Evolutionary conservation across 441 rosid species (phyloP), one percentile per base, ranked within the genome.

Genomic region (Gossypium schwendimanii): DNA sequence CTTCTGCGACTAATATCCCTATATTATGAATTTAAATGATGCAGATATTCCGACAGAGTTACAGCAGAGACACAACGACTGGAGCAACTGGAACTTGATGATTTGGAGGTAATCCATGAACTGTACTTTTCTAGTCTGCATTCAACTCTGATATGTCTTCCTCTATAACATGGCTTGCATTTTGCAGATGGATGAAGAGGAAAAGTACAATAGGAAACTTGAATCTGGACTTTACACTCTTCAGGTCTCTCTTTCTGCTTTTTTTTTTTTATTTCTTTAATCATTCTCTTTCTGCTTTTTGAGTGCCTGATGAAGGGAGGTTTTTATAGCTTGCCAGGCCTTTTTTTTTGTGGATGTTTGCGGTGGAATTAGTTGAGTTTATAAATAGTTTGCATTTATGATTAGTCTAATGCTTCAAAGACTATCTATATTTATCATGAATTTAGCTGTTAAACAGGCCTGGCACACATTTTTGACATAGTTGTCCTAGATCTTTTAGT

Each of bases 191-290:
- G 96, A 94, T 81, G 99, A 92, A 73, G 97, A 94, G 69, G 99
- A 92, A 81, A 88, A 77, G 67, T 92, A 92, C 84, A 92, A 85
- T 52, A 82, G 96, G 64, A 88, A 75, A 81, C 92, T 92, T 44
- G 97, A 92, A 81, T 89, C 95, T 82, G 98, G 98, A 78, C 91
- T 94, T 36, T 94, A 91, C 85, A 87, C 96, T 71, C 98, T 94
- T 74, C 98, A 92, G 99, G 99, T 94, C 73, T 73, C 85, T 66
- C 23, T 62, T 47, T 36, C 50, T 1, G 39, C 66, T 60, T 24
- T 24, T 24, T 12, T 61, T 45, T 33, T 15, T 1, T 24, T 1
- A 8, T 18, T 15, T 60, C 64, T 33, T 6, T 33, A 14, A 39
- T 28, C 10, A 6, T 18, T 59, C 1, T 14, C 17, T 64, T 64